Base-by-base conservation (phyloP, 2,329 filamentous ascomycete genomes). In the Pseudogymnoascus sp. region DNA sequence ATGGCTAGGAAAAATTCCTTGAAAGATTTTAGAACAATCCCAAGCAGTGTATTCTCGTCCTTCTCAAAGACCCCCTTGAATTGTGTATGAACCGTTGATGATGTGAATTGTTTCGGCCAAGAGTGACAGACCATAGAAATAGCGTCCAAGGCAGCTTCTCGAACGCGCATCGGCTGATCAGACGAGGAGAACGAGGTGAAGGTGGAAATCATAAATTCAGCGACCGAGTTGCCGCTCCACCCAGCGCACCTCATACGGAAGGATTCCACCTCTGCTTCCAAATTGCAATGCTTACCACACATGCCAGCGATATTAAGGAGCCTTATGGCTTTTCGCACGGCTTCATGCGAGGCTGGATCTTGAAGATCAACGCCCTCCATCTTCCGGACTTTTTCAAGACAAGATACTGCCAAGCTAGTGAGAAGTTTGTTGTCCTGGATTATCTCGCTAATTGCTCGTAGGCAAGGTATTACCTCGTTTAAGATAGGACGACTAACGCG, bases 61-160 rank as follows among this genome's bases (percentile, higher is more conserved):
- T 90, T 86, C 60, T 88, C 81, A 71, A 97, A 95, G 0, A 92
- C 88, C 65, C 88, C 80, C 67, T 93, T 86, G 70, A 97, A 91
- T 1, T 88, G 82, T 11, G 85, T 87, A 68, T 88, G 87, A 1
- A 96, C 85, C 69, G 91, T 89, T 33, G 84, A 80, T n/a, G 90
- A 82, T 63, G 90, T 86, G 72, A 92, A 96, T 65, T 95, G 90
- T 65, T 86, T 84, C 0, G 93, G 92, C 86, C 74, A n/a, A n/a
- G n/a, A n/a, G n/a, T 96, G 91, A 73, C 91, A 96, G 33, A 97
- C 84, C 35, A 91, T 83, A 2, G 91, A 91, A 31, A 96, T 80
- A 44, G 90, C 89, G 69, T 96, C 90, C 5, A 97, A 79, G 2
- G 91, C 89, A 66, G 88, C 86, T 69, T 87, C 86, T 62, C 92